Evolutionary conservation across 805 yeast species (phyloP).

Genomic region (Yarrowia sp.): DNA sequence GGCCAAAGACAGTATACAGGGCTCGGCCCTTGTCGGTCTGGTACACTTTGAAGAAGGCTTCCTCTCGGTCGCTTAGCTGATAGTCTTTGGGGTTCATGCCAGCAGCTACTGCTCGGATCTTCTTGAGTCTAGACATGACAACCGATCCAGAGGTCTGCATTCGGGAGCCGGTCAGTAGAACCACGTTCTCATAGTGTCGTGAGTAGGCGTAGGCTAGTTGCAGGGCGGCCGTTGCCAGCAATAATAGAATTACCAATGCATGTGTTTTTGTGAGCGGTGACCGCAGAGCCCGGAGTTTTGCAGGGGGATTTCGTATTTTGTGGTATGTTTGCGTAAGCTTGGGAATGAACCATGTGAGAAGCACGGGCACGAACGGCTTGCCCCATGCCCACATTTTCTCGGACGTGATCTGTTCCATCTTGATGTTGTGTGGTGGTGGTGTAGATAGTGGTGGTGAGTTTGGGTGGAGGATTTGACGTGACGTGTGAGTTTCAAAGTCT

Average conservation of each 20-base stretch:
- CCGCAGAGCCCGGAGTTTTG: conserved; percentile 19
- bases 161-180: conserved; percentile 27
- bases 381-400: conserved; percentile 22
- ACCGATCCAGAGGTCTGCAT: conserved; percentile 30
- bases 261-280: conserved; percentile 18
- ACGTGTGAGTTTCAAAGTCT: conserved; percentile 23
- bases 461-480: conserved; percentile 22
- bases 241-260: conserved; percentile 15
- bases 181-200: conserved; percentile 27
- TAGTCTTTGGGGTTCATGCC: conserved; percentile 11
- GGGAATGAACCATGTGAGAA: conserved; percentile 14
- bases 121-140: conserved; percentile 26
- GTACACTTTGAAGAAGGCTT: conserved; percentile 27
- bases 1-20: conserved; percentile 31
- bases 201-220: conserved; percentile 15
- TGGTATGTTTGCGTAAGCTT: conserved; percentile 15
- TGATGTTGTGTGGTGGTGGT: not conserved
- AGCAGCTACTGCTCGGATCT: conserved; percentile 6
- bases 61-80: conserved; percentile 15
- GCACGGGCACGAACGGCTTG: conserved; percentile 17
- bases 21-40: conserved; percentile 27
- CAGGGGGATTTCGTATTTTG: conserved; percentile 18
- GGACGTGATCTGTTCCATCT: conserved; percentile 17
- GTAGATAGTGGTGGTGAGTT: conserved; percentile 4
- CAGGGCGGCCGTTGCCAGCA: conserved; percentile 5